Conservation (phyloP, 768 basidiomycete species). For the Leccinum olivaceopallidum region DNA sequence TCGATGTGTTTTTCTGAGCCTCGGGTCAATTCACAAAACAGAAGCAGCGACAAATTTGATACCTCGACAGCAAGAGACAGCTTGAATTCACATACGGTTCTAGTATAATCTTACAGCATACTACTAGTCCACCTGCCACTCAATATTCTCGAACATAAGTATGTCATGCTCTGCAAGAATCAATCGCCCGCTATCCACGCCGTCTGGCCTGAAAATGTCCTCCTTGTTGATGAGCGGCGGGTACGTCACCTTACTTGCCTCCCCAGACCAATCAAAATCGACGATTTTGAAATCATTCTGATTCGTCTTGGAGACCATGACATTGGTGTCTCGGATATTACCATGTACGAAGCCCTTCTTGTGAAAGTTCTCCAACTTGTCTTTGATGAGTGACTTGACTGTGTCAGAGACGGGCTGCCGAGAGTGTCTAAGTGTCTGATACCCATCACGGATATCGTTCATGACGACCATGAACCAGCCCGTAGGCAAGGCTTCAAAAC, state of each 20-base stretch:
- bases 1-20: no score
- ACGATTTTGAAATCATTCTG: not conserved
- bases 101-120: no score
- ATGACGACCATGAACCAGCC: slow-evolving; percentile 37
- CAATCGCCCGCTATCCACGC: not conserved
- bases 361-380: not conserved
- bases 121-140: no score
- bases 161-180: not conserved
- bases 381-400: not conserved
- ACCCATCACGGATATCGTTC: slow-evolving; percentile 12
- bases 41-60: no score
- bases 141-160: not conserved
- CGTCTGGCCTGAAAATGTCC: not conserved
- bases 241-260: not conserved
- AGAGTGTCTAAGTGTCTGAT: no score
- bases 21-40: no score
- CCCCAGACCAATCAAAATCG: not conserved
- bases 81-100: no score
- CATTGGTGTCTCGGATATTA: not conserved
- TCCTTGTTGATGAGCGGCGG: not conserved
- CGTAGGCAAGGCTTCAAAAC: slow-evolving; percentile 27
- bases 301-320: not conserved
- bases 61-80: no score
- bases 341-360: not conserved
- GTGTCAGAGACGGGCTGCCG: not conserved